phyloP scores from a whole-genome alignment of 805 yeast genomes.

The Myxozyma mucilagina region DNA sequence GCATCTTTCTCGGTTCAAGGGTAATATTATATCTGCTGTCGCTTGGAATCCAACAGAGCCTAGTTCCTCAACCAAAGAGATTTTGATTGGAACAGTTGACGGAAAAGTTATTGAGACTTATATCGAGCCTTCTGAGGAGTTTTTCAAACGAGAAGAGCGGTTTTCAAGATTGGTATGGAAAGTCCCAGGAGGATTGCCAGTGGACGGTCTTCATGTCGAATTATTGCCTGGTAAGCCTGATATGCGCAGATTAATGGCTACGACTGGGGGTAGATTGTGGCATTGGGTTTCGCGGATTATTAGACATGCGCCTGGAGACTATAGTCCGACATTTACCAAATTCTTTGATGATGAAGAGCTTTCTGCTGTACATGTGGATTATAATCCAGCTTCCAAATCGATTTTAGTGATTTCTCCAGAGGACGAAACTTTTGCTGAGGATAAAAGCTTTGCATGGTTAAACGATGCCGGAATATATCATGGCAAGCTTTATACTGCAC shows the following conservation, averaged over 20 bases:
- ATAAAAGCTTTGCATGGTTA: slow-evolving; percentile 48
- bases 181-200: slow-evolving; percentile 33
- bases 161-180: slow-evolving; percentile 48
- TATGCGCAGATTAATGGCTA: slow-evolving; percentile 23
- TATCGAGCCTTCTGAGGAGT: slow-evolving; percentile 50
- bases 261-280: slow-evolving; percentile 28
- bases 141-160: slow-evolving; percentile 46
- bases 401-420: slow-evolving; percentile 26
- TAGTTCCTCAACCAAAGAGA: slow-evolving; percentile 46
- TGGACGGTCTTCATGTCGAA: slow-evolving; percentile 34
- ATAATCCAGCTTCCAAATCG: slow-evolving; percentile 13
- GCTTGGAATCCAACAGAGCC: slow-evolving; percentile 47
- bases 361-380: slow-evolving; percentile 29
- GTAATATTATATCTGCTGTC: slow-evolving; percentile 46
- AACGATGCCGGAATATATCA: slow-evolving; percentile 51
- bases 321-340: slow-evolving; percentile 36
- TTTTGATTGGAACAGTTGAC: slow-evolving; percentile 51
- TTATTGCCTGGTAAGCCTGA: slow-evolving; percentile 31
- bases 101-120: slow-evolving; percentile 53
- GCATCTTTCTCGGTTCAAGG: slow-evolving; percentile 50
- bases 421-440: slow-evolving; percentile 31
- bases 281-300: slow-evolving; percentile 29
- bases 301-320: slow-evolving; percentile 30
- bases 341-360: slow-evolving; percentile 35
- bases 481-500: slow-evolving; percentile 40